Conservation (phyloP, 257 asterid species). For the Nicotiana tomentosiformis region DNA sequence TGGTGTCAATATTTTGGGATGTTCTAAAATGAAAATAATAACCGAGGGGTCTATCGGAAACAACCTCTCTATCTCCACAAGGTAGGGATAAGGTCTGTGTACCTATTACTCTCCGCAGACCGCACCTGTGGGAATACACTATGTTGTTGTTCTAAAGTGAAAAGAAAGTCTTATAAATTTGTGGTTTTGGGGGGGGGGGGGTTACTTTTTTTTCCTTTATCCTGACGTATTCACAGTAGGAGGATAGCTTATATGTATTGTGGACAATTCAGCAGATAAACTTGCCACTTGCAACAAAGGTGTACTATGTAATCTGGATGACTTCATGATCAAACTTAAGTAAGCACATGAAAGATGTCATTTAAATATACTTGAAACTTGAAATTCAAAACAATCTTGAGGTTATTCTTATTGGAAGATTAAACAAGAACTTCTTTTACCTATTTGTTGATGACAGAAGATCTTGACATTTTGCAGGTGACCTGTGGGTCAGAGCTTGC, state of each 20-base stretch:
- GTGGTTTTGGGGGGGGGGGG: too few species aligned
- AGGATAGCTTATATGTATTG: neutral
- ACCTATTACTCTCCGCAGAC: too few species aligned
- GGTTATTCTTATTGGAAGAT: neutral
- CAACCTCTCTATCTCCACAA: too few species aligned
- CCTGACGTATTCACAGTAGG: neutral
- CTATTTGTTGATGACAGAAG: neutral
- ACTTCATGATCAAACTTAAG: neutral
- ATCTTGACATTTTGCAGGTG: constrained; percentile 40
- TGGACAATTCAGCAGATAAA: neutral
- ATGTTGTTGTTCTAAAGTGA: too few species aligned
- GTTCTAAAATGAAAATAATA: neutral
- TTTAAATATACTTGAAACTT: constrained; percentile 7
- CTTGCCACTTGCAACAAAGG: neutral
- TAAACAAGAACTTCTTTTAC: neutral
- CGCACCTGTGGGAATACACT: too few species aligned
- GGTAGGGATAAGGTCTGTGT: too few species aligned
- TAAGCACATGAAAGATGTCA: neutral
- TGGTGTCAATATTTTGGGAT: neutral
- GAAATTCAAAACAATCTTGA: constrained; percentile 4
- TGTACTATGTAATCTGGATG: neutral
- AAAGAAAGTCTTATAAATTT: too few species aligned
- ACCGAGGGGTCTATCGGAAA: too few species aligned
- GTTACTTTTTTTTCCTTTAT: neutral
- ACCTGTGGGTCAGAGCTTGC: constrained; percentile 99